Conservation (phyloP, 345 rosid genomes). For the Eucalyptus coolabah region DNA sequence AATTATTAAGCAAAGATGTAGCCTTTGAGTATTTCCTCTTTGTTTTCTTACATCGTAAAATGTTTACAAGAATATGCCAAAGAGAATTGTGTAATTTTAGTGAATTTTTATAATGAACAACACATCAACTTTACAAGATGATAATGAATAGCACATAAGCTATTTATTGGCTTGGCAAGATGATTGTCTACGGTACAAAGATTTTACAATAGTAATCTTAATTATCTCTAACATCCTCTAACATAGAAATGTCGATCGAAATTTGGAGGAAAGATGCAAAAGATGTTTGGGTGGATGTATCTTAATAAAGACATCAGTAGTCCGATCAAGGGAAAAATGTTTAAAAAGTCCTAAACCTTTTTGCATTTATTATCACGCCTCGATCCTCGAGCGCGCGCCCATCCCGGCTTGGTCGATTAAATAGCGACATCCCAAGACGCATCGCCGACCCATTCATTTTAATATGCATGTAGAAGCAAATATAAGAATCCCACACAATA, state of each 20-base stretch:
- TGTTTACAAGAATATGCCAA: background rate
- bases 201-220: background rate
- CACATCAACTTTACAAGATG: too few relatives aligned
- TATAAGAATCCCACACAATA: too few relatives aligned
- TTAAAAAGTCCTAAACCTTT: too few relatives aligned
- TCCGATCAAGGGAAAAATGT: too few relatives aligned
- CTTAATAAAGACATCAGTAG: background rate
- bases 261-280: background rate
- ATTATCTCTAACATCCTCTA: background rate
- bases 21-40: background rate
- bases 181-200: background rate
- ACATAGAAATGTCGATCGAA: background rate
- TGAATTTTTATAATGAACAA: too few relatives aligned
- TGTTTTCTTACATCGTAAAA: too few relatives aligned
- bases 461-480: too few relatives aligned
- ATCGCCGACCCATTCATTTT: too few relatives aligned
- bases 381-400: too few relatives aligned
- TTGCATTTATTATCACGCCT: too few relatives aligned
- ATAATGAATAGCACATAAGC: background rate
- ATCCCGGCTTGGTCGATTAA: too few relatives aligned
- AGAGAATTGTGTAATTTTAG: background rate
- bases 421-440: fast-evolving
- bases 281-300: background rate
- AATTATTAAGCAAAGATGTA: background rate
- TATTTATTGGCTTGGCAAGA: background rate